Evolutionary conservation across 306 rosid genomes (phyloP), one percentile per base, ranked within the genome.

Genomic region (Prinsepia uniflora): DNA sequence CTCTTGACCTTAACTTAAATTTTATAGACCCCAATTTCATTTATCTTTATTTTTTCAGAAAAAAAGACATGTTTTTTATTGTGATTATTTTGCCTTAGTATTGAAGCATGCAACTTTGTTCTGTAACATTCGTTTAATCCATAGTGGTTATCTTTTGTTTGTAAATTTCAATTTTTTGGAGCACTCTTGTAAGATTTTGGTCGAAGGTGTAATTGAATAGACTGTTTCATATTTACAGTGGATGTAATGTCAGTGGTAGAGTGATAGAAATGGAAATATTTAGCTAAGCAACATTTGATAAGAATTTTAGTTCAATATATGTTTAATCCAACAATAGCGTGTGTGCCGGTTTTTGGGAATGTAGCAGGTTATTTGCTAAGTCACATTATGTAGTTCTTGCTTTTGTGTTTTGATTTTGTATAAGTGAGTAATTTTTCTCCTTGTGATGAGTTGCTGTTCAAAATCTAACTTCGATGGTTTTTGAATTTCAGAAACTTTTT

Each of bases 401-500:
- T 47, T 13, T 12, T 47, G 17, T 47, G 17, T 10, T 46, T 4
- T 34, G 36, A 17, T 13, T 36, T 49, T 6, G 15, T 0, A 19
- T 12, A 47, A 60, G 34, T 30, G 48, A 15, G 19, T 22, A 13
- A 6, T 72, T 11, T 71, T 47, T 24, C 9, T 30, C 10, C 18
- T 14, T 24, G 19, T 50, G 11, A 7, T 43, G 55, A 43, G 71
- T 14, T 47, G 17, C 36, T 45, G 53, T 5, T 14, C 42, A 11
- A 41, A 58, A 58, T 4, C 63, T 56, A 15, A 36, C 9, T 44
- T 14, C 12, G 57, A 17, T 68, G 72, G 64, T 75, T 54, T 50
- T 64, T 70, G 12, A 70, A 36, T 56, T 80, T 77, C 87, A 90
- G 97, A 80, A 87, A 78, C 92, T 90, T 62, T 90, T 88, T 75